phyloP scores from a whole-genome alignment of 345 rosid species.

The Melaleuca alternifolia region DNA sequence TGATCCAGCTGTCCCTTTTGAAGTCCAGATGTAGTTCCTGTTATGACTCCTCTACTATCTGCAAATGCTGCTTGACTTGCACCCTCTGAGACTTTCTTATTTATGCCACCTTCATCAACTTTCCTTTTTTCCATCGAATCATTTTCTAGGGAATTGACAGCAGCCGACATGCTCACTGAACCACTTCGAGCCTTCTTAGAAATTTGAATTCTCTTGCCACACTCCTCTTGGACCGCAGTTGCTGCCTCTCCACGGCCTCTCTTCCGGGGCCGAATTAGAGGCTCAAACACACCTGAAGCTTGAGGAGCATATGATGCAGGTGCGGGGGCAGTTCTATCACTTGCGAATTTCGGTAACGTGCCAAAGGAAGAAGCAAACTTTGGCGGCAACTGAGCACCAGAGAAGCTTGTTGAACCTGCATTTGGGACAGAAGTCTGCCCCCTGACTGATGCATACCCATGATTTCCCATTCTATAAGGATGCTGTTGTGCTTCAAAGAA shows the following conservation, averaged over 20 bases:
- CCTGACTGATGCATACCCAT: not conserved
- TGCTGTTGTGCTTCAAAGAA: not conserved
- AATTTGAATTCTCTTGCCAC: constrained; percentile 1
- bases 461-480: not conserved
- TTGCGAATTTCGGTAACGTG: constrained; percentile 4
- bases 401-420: not conserved
- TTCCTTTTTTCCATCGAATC: constrained; percentile 18
- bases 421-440: not conserved
- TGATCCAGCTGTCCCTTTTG: not conserved
- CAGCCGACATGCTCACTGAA: not conserved
- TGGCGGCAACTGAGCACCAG: not conserved
- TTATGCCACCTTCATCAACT: not conserved
- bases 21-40: not conserved
- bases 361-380: constrained; percentile 1
- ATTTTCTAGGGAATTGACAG: constrained; percentile 1
- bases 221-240: not conserved
- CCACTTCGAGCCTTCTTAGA: constrained; percentile 3
- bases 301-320: constrained; percentile 1
- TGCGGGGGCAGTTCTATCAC: not conserved
- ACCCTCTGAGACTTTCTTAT: not conserved
- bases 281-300: not conserved
- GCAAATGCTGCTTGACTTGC: not conserved
- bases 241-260: constrained; percentile 6
- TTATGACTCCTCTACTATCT: not conserved
- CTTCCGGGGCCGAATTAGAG: constrained; percentile 6